A percentile compares a stretch with the other conserved stretches of the same genome.
phyloP scores from a whole-genome alignment of 352 stramenopile genomes.

The Achlya hypogyna region DNA sequence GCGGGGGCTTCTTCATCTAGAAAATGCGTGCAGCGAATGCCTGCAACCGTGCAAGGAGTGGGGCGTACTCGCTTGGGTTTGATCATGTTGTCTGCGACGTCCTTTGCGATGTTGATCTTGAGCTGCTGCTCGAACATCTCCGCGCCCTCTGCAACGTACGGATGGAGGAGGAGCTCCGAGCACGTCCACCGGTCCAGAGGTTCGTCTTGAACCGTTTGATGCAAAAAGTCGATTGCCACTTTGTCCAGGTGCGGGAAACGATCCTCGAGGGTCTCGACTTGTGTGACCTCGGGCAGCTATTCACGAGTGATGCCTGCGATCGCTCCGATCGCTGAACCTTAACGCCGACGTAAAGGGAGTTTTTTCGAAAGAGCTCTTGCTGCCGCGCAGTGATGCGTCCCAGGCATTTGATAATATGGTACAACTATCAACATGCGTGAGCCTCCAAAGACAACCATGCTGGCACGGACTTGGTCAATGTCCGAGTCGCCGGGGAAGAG shows the following conservation, averaged over 20 bases:
- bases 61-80: background rate
- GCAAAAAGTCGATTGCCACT: conserved; percentile 51
- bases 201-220: conserved; percentile 66
- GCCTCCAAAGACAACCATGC: background rate
- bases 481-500: conserved; percentile 95
- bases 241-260: conserved; percentile 65
- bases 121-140: conserved; percentile 57
- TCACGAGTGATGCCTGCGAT: too few relatives aligned
- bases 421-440: conserved; percentile 29
- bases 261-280: conserved; percentile 47
- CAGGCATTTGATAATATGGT: conserved; percentile 77
- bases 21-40: background rate
- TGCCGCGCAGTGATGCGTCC: conserved; percentile 59
- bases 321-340: conserved; percentile 26
- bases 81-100: conserved; percentile 42
- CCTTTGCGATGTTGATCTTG: conserved; percentile 52
- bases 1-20: background rate
- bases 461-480: conserved; percentile 77
- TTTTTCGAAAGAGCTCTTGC: conserved; percentile 75
- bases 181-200: conserved; percentile 75
- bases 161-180: conserved; percentile 57
- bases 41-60: background rate
- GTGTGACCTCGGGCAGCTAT: conserved; percentile 36
- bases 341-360: conserved; percentile 69
- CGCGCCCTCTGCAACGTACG: conserved; percentile 51